Conservation (phyloP, 163 green algal species). For the Volvox carteri region DNA sequence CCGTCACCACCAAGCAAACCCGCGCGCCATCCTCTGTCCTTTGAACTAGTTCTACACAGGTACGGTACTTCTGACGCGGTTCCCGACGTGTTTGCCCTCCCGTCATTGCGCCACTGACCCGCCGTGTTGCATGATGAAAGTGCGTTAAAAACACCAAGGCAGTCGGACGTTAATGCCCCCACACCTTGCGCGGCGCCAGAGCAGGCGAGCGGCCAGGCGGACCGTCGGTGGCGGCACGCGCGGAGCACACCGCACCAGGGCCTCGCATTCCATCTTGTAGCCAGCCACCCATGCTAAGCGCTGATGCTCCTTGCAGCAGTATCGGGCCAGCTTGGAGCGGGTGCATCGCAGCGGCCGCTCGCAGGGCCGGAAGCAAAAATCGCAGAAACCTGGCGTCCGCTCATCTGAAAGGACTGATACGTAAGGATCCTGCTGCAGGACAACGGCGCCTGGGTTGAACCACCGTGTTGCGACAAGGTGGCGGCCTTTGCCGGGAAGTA, state of each 20-base stretch:
- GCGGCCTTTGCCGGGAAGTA: conserved; percentile 32
- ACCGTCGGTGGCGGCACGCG: conserved; percentile 70
- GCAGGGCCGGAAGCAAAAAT: conserved; percentile 57
- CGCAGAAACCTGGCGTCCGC: conserved; percentile 44
- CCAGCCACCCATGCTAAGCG: conserved; percentile 64
- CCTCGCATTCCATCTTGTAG: conserved; percentile 71
- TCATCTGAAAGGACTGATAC: conserved; percentile 58
- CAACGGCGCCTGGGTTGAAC: conserved; percentile 44
- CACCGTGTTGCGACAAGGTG: conserved; percentile 45
- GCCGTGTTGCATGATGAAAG: too few species aligned
- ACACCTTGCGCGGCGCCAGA: conserved; percentile 68
- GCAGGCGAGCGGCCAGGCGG: conserved; percentile 68
- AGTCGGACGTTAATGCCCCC: too few species aligned
- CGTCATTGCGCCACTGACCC: too few species aligned
- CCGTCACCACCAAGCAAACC: too few species aligned
- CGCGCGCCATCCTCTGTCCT: too few species aligned
- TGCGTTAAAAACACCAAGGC: too few species aligned
- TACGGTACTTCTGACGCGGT: too few species aligned
- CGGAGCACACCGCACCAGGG: conserved; percentile 62
- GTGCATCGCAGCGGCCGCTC: conserved; percentile 56
- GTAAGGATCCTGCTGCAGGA: conserved; percentile 61
- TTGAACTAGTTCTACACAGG: too few species aligned
- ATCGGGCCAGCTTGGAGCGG: conserved; percentile 66
- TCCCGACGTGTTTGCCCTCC: too few species aligned
- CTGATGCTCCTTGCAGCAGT: conserved; percentile 70